Base-by-base conservation (phyloP, 257 asterid species). In the Cinchona pubescens region DNA sequence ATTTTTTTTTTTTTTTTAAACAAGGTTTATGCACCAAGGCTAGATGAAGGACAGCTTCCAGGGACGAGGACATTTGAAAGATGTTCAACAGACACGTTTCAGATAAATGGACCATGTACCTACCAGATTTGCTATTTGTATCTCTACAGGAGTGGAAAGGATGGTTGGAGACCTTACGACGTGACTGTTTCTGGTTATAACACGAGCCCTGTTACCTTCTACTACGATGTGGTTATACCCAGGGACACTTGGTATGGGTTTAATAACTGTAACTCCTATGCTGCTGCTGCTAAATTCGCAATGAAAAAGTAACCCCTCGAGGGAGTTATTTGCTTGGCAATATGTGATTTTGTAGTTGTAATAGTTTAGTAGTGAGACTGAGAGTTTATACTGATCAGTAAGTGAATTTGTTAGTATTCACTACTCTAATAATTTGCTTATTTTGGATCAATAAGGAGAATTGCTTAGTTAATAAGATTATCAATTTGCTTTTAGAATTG, bases 121-220 rank as follows among this genome's bases (percentile, higher is more conserved):
- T 89, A 90, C 83, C 93, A 92, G 84, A 87, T 94, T 70, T 94
- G 99, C 70, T 94, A 94, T 73, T 43, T 89, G 77, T 94, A 94
- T 82, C 89, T 94, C 38, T 94, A 94, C 83, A 83, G 99, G 81
- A 92, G 95, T 25, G 99, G 99, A 4, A 77, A 85, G 2, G 99
- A 92, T 76, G 99, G 99, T 12, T 94, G 99, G 99, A 79, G 86
- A 42, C 99, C 97, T 0, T 83, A 79, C 30, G 97, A 90, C 76
- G 92, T 92, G 8, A 86, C 96, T 3, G 85, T 92, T 23, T 74
- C 71, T 2, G 99, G 90, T 23, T 87, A 88, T 71, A 84, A 90
- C 59, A 40, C 86, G 16, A 72, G 74, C 66, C 87, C 91, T 0
- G 89, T 81, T 38, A 77, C 89, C 18, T 92, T 88, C 88, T 84